Base-by-base conservation (phyloP, 2,329 filamentous ascomycete genomes). In the Fusarium staphyleae region DNA sequence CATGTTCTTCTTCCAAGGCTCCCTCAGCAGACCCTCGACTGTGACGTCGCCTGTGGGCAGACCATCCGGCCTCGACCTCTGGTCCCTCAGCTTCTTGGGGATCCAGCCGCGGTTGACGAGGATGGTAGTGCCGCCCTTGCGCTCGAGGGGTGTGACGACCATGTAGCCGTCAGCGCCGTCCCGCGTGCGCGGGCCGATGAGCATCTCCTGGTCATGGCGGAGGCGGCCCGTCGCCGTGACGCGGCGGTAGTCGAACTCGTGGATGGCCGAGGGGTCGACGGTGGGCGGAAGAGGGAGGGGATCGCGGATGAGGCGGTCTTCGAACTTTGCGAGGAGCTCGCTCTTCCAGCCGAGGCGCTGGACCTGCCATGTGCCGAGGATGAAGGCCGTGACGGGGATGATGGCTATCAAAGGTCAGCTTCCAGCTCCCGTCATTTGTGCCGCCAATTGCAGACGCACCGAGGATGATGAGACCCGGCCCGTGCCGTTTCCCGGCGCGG, bases 1-100 rank as follows among this genome's bases (percentile, higher is more conserved):
- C 83, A 93, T 89, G 73, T 99, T 99, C 81, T 93, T 96, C 82
- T 96, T 95, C 85, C 91, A 96, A 8, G 93, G 93, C 76, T 95
- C 86, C 54, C 95, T 78, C 71, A 99, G 72, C 71, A 99, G 69
- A 0, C 95, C 95, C 75, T 96, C 87, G 3, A 99, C 86, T 1
- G 82, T 83, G 9, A 98, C 87, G 67, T 89, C 85, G 0, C 86
- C 91, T 41, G 69, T 72, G 0, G 89, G 88, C 62, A 98, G 65
- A 1, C 86, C 86, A 18, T 86, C 83, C 0, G 81, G 77, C 18
- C 91, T 77, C 39, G 91, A 77, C 62, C 77, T 77, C 75, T 93
- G 88, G 54, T 83, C 75, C 48, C 82, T 83, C 66, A 89, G 80
- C 63, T 87, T 87, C 79, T 91, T 93, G 36, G 85, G 80, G 57